These are phyloP conservation scores for Flueggea neowawraea DNA, from an alignment of 441 rosid species.

Conservation along the genomic window DNA sequence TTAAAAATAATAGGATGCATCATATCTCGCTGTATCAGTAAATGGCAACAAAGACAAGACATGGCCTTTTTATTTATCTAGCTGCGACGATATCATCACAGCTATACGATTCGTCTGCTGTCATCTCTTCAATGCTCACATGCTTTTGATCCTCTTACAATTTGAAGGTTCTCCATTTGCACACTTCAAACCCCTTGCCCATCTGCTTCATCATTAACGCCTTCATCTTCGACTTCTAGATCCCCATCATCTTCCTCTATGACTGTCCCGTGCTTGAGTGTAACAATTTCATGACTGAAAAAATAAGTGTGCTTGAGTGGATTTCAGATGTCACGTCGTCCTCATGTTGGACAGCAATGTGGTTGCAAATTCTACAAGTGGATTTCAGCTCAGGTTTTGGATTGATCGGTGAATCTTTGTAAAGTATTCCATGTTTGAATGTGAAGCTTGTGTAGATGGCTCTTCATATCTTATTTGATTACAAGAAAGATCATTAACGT, in stretches of 20 bases:
- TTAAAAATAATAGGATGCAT: not conserved
- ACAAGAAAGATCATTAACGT: too few species aligned
- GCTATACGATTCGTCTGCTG: too few species aligned
- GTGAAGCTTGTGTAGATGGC: too few species aligned
- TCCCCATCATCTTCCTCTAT: slow-evolving; percentile 3
- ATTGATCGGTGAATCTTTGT: too few species aligned
- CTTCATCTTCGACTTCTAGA: slow-evolving; percentile 3
- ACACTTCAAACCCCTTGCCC: slow-evolving; percentile 33
- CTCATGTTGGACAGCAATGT: too few species aligned
- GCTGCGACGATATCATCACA: not conserved
- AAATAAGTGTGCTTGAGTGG: too few species aligned
- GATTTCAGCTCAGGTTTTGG: too few species aligned
- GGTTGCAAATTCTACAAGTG: too few species aligned
- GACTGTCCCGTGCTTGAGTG: slow-evolving; percentile 17
- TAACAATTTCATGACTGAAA: too few species aligned
- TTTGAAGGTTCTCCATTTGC: slow-evolving; percentile 57
- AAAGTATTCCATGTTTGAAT: too few species aligned
- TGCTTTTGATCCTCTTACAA: slow-evolving; percentile 14
- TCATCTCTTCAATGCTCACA: not conserved
- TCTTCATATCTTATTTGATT: too few species aligned
- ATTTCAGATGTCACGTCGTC: too few species aligned
- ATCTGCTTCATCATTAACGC: slow-evolving; percentile 24
- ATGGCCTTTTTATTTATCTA: slow-evolving; percentile 24
- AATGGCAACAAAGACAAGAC: slow-evolving; percentile 8
- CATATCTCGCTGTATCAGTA: not conserved